These are phyloP conservation scores for Coprinopsis cinerea DNA, from an alignment of 768 basidiomycete species.

Conservation along the genomic window DNA sequence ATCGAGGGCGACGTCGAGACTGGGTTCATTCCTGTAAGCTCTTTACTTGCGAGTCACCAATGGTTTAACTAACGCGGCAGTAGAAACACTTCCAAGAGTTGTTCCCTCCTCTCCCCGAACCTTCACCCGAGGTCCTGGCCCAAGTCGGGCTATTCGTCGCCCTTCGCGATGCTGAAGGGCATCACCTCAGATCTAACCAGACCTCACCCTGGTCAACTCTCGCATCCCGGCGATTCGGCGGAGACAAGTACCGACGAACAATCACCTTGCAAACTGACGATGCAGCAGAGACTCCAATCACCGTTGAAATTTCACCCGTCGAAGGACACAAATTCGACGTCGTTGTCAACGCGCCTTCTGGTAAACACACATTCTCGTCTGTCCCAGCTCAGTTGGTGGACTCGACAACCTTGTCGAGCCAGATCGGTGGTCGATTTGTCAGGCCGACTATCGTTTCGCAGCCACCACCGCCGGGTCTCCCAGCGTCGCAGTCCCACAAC, in stretches of 20 bases:
- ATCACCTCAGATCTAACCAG: constrained; percentile 15
- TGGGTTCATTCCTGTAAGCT: constrained; percentile 75
- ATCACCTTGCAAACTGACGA: constrained; percentile 60
- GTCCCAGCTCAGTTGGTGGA: constrained; percentile 54
- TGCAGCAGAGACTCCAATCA: constrained; percentile 31
- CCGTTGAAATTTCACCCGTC: constrained; percentile 33
- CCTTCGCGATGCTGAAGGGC: constrained; percentile 50
- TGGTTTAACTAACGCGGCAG: not conserved
- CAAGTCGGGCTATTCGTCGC: constrained; percentile 75
- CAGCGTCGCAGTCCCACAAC: constrained; percentile 47
- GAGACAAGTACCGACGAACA: constrained; percentile 57
- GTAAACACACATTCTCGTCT: constrained; percentile 34
- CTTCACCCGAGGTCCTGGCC: constrained; percentile 60
- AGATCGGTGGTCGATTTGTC: constrained; percentile 42
- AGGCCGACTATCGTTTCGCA: constrained; percentile 75
- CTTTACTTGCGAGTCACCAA: not conserved
- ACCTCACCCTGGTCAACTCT: constrained; percentile 67
- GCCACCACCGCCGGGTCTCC: constrained; percentile 43
- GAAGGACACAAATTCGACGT: constrained; percentile 36
- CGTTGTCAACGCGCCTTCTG: constrained; percentile 32
- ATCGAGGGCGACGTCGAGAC: constrained; percentile 80
- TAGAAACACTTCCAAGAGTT: constrained; percentile 81
- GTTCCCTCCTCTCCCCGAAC: constrained; percentile 61
- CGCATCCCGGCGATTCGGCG: constrained; percentile 72
- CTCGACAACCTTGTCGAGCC: constrained; percentile 46